Evolutionary conservation across 2,329 filamentous ascomycete species (phyloP).

Genomic region (Aspergillus sp.): DNA sequence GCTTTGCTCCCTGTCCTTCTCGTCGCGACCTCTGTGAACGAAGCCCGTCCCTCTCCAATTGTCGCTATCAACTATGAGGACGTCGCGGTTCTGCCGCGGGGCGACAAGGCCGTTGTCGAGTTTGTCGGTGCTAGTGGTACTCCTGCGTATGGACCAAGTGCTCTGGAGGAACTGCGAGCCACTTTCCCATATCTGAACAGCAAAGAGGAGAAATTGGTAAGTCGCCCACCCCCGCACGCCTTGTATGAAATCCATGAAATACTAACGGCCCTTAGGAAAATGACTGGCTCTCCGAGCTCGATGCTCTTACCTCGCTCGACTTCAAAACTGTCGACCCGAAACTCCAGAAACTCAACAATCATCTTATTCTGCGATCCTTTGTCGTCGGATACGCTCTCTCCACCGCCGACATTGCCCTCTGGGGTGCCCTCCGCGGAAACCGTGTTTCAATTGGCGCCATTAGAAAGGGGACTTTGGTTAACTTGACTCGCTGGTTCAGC

Average conservation of each 20-base stretch:
- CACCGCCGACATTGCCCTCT: conserved; percentile 76
- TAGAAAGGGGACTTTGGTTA: conserved; percentile 73
- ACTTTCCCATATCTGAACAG: conserved; percentile 37
- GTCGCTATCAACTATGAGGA: conserved; percentile 42
- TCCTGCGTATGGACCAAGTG: conserved; percentile 32
- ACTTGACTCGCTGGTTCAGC: conserved; percentile 81
- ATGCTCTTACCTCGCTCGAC: conserved; percentile 59
- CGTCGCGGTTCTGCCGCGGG: conserved; percentile 31
- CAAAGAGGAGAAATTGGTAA: conserved; percentile 38
- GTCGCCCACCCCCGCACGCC: conserved; percentile 3
- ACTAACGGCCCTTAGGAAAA: conserved; percentile 35
- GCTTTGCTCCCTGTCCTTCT: conserved; percentile 42
- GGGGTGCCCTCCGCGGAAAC: conserved; percentile 79
- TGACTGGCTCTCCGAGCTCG: conserved; percentile 58
- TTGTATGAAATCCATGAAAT: background rate
- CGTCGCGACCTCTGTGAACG: conserved; percentile 42
- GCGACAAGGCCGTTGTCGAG: conserved; percentile 36
- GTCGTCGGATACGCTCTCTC: conserved; percentile 77
- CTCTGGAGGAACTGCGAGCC: conserved; percentile 33
- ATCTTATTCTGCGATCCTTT: conserved; percentile 83
- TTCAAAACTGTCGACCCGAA: conserved; percentile 79
- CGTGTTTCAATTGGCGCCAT: conserved; percentile 79
- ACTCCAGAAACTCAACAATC: conserved; percentile 76
- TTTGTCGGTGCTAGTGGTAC: conserved; percentile 29
- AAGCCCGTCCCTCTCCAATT: conserved; percentile 33